Conservation (phyloP, 306 rosid genomes). For the Medicago truncatula region DNA sequence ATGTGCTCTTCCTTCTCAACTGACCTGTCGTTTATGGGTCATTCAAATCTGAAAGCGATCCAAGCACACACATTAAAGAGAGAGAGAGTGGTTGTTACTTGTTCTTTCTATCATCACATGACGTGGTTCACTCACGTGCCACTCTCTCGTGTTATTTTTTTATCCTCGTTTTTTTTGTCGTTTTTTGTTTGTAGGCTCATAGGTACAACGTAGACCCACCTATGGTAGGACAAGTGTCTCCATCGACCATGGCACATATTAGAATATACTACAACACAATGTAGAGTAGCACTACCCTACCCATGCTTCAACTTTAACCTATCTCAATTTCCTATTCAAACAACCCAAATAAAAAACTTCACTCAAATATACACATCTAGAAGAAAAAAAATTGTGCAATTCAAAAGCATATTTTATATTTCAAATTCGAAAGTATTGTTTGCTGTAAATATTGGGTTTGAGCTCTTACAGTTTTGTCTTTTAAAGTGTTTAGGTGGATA, state of each 20-base stretch:
- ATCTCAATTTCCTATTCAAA: no score
- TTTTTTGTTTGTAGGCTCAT: slow-evolving; percentile 23
- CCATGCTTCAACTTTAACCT: no score
- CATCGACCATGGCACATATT: slow-evolving; percentile 27
- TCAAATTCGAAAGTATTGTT: no score
- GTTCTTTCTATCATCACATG: slow-evolving; percentile 36
- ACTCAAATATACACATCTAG: no score
- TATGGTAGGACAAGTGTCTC: slow-evolving; percentile 57
- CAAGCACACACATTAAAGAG: background rate
- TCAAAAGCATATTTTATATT: no score
- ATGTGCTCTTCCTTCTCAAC: slow-evolving; percentile 62
- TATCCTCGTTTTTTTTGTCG: slow-evolving; percentile 36
- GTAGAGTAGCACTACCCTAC: background rate
- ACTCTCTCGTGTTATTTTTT: slow-evolving; percentile 33
- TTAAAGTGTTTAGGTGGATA: no score
- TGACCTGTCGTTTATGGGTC: slow-evolving; percentile 79
- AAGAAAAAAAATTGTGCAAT: no score
- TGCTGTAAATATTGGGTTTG: no score
- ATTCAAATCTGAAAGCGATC: slow-evolving; percentile 57
- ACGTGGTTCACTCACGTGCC: slow-evolving; percentile 73
- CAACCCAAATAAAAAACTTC: no score
- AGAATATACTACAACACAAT: background rate
- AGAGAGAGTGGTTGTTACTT: background rate
- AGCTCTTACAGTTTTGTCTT: no score
- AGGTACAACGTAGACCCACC: slow-evolving; percentile 48